Conservation (phyloP, 441 rosid genomes). For the Bruguiera hainesii region DNA sequence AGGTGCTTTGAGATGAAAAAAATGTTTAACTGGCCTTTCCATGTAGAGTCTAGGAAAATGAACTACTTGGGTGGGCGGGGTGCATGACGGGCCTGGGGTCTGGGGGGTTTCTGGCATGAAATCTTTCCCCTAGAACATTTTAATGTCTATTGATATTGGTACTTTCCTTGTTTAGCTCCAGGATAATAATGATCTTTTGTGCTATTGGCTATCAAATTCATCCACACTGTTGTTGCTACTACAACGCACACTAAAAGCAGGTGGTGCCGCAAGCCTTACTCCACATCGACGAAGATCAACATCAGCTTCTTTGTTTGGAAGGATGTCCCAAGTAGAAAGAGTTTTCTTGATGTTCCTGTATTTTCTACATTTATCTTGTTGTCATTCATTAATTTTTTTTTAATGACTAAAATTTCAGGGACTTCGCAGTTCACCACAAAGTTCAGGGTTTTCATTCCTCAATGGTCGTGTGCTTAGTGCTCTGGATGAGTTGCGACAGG, state of each 20-base stretch:
- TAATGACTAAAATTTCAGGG: constrained; percentile 44
- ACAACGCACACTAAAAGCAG: constrained; percentile 92
- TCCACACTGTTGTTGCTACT: constrained; percentile 74
- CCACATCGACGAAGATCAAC: constrained; percentile 86
- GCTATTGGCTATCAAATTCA: constrained; percentile 90
- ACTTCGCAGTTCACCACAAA: constrained; percentile 75
- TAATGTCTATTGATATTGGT: no score
- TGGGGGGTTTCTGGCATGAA: no score
- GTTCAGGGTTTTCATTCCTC: constrained; percentile 74
- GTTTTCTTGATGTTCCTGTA: not conserved
- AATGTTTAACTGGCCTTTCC: not conserved
- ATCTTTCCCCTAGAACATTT: no score
- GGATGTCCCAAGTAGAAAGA: constrained; percentile 75
- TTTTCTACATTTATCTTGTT: not conserved
- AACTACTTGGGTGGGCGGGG: not conserved
- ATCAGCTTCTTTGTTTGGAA: constrained; percentile 82
- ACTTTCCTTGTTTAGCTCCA: constrained; percentile 46
- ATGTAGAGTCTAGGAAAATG: not conserved
- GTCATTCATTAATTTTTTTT: not conserved
- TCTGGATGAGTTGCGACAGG: constrained; percentile 73
- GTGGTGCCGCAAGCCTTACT: constrained; percentile 88
- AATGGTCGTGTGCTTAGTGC: constrained; percentile 63
- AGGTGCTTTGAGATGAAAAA: not conserved
- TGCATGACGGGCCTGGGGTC: no score
- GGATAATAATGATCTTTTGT: constrained; percentile 68